Conservation (phyloP, 306 rosid genomes). For the Rosa chinensis region DNA sequence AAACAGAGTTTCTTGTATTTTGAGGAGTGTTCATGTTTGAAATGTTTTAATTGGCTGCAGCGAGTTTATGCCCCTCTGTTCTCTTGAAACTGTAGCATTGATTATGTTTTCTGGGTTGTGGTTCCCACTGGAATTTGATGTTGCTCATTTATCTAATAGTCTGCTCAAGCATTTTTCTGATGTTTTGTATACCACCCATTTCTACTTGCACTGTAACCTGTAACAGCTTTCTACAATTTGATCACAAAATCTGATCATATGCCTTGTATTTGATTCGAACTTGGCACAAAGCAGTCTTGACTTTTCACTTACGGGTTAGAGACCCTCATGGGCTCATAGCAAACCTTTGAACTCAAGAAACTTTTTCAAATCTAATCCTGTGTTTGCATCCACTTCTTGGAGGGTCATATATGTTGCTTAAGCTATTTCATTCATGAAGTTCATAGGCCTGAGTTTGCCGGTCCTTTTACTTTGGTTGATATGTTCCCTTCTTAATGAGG, state of each 20-base stretch:
- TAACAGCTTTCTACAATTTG: not conserved
- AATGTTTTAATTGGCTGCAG: not conserved
- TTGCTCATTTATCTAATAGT: not conserved
- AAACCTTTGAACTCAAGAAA: not conserved
- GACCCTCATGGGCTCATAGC: too few relatives aligned
- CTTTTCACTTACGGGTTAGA: not conserved
- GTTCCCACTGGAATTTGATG: not conserved
- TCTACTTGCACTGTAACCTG: not conserved
- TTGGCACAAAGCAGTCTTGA: not conserved
- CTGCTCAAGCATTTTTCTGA: not conserved
- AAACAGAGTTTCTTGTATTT: not conserved
- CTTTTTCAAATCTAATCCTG: not conserved
- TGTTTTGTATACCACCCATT: not conserved
- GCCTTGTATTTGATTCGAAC: not conserved
- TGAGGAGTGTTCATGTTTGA: not conserved
- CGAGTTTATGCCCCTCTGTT: not conserved
- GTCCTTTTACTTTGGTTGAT: not conserved
- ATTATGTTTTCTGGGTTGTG: not conserved
- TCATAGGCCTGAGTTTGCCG: not conserved
- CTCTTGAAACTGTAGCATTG: not conserved
- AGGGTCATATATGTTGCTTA: not conserved
- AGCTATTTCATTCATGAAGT: not conserved
- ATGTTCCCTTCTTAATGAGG: not conserved
- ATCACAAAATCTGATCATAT: not conserved
- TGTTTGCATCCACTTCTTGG: not conserved